Evolutionary conservation across 306 rosid genomes (phyloP), one percentile per base, ranked within the genome.

Genomic region (Quillaja saponaria): DNA sequence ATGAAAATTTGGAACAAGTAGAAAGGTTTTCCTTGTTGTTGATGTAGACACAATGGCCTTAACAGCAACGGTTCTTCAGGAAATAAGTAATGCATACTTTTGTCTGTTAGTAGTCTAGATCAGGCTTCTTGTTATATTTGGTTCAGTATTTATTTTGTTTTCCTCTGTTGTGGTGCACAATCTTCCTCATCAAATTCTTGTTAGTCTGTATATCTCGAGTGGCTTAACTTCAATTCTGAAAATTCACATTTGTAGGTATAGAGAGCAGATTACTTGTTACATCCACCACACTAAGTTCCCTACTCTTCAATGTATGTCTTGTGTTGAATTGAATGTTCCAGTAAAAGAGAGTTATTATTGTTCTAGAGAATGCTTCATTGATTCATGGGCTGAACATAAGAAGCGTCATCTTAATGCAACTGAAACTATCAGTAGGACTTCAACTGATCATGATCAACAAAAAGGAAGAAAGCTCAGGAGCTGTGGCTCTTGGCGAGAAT

Each of bases 301-400:
- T 19, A 54, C 47, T 16, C 0, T 34, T 34, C 64, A 53, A 44
- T 76, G 81, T 34, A 6, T 0, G 5, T 20, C 34, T 20, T 76
- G 77, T 55, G 73, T 20, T 28, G 34, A 13, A 40, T 33, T 66
- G 56, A 66, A 76, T 31, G 6, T 66, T 14, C 51, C 65, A 14
- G 9, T 13, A 20, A 45, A 71, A 62, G 13, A 56, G 8, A 66
- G 70, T 42, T 76, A 54, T 51, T 50, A 71, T 34, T 76, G 73
- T 62, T 59, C 77, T 15, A 0, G 8, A 2, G 12, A 8, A 0
- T 76, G 81, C 46, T 76, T 31, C 39, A 2, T 1, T 25, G 35
- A 49, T 16, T 50, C 65, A 31, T 71, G 81, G 77, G 0, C 40
- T 42, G 33, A 12, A 5, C 81, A 66, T 49, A 7, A 6, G 50